Conservation (phyloP, 1,139 yeast species). For the Blastobotrys proliferans region DNA sequence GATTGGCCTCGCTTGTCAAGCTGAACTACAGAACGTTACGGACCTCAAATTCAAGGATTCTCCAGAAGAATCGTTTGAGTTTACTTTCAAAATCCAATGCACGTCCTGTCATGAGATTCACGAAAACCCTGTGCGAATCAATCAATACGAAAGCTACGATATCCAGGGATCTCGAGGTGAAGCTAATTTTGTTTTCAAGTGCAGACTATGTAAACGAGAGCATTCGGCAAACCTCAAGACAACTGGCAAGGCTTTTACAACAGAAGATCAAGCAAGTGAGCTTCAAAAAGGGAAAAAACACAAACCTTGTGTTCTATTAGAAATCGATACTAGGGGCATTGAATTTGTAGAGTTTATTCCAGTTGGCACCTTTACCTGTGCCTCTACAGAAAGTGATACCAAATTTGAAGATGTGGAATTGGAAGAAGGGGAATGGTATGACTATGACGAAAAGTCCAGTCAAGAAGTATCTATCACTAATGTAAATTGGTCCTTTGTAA, state of each 20-base stretch:
- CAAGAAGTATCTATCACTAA: slow-evolving; percentile 81
- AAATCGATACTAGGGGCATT: slow-evolving; percentile 82
- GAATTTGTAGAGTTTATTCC: slow-evolving; percentile 57
- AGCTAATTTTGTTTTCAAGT: slow-evolving; percentile 78
- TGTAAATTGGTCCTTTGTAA: slow-evolving; percentile 52
- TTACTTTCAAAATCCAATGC: slow-evolving; percentile 69
- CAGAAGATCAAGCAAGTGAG: slow-evolving; percentile 36
- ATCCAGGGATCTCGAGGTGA: slow-evolving; percentile 74
- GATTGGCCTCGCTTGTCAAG: slow-evolving; percentile 51
- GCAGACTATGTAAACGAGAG: slow-evolving; percentile 60
- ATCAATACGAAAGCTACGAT: slow-evolving; percentile 50
- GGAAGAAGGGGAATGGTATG: slow-evolving; percentile 87
- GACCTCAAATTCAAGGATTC: slow-evolving; percentile 63
- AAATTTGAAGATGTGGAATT: slow-evolving; percentile 63
- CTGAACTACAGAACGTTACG: slow-evolving; percentile 61
- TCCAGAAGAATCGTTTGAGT: slow-evolving; percentile 61
- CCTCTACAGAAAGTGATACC: slow-evolving; percentile 50
- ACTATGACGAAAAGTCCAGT: slow-evolving; percentile 82
- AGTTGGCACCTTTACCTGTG: slow-evolving; percentile 58
- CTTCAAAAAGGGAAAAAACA: slow-evolving; percentile 27
- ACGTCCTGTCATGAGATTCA: slow-evolving; percentile 77
- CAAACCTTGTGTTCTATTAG: slow-evolving; percentile 45
- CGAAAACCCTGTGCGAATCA: slow-evolving; percentile 68
- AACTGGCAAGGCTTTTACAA: slow-evolving; percentile 30
- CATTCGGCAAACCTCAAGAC: slow-evolving; percentile 32